phyloP scores from a whole-genome alignment of 345 rosid genomes.

The Moringa oleifera region DNA sequence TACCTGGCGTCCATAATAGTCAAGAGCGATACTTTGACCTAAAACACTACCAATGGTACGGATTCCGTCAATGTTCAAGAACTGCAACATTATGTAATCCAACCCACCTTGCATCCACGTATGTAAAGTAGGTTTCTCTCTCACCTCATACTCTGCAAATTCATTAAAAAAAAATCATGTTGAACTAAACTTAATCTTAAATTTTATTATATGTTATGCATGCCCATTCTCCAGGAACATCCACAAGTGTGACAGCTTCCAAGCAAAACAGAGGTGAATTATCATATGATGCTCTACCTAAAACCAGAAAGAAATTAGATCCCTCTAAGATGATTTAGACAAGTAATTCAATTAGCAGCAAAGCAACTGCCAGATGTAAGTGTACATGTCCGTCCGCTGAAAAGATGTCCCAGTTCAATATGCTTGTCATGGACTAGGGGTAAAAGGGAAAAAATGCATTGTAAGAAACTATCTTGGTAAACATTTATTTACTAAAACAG shows the following conservation, averaged over 20 bases:
- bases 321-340: background rate
- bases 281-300: background rate
- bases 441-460: too few relatives aligned
- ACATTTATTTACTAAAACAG: too few relatives aligned
- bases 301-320: background rate
- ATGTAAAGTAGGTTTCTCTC: constrained; percentile 61
- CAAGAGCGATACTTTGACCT: constrained; percentile 96
- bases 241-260: background rate
- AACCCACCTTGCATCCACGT: constrained; percentile 94
- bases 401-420: background rate
- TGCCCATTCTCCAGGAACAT: background rate
- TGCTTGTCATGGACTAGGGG: background rate
- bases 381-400: background rate
- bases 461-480: too few relatives aligned
- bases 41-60: constrained; percentile 92
- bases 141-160: constrained; percentile 85
- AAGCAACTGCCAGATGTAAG: background rate
- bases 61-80: constrained; percentile 79
- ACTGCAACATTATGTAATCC: constrained; percentile 88
- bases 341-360: background rate
- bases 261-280: background rate
- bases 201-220: background rate
- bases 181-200: constrained; percentile 4
- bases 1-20: constrained; percentile 97
- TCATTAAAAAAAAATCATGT: constrained; percentile 19